Evolutionary conservation across 352 stramenopile species (phyloP).

Genomic region (Pythium folliculosum): DNA sequence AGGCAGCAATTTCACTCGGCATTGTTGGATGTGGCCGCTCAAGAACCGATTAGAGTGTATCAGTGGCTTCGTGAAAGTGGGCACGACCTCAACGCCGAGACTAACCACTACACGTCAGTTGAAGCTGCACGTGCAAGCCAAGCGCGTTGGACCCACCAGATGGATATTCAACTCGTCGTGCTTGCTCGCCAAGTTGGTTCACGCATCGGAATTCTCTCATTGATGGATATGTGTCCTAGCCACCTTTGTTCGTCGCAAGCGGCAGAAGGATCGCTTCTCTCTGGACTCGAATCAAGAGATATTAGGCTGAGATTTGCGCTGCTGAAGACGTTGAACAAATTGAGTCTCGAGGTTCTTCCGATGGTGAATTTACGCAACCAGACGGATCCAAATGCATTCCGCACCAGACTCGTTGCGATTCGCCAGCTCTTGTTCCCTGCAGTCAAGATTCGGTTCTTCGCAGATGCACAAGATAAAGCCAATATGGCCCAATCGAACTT

Average conservation of each 20-base stretch:
- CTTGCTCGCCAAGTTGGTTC: slow-evolving; percentile 44
- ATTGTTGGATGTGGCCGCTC: slow-evolving; percentile 20
- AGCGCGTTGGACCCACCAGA: slow-evolving; percentile 67
- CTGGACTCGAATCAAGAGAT: slow-evolving; percentile 51
- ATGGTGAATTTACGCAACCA: slow-evolving; percentile 65
- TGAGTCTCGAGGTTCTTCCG: slow-evolving; percentile 52
- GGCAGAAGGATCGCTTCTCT: slow-evolving; percentile 41
- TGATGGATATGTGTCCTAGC: slow-evolving; percentile 66
- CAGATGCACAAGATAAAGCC: slow-evolving; percentile 69
- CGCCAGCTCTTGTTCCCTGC: slow-evolving; percentile 71
- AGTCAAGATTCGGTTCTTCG: slow-evolving; percentile 78
- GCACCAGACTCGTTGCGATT: slow-evolving; percentile 52
- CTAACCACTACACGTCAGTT: slow-evolving; percentile 47
- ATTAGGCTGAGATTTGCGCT: slow-evolving; percentile 60
- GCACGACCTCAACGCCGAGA: slow-evolving; percentile 60
- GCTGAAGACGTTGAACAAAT: slow-evolving; percentile 61
- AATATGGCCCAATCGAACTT: slow-evolving; percentile 53
- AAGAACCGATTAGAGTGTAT: slow-evolving; percentile 41
- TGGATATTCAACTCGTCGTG: slow-evolving; percentile 73
- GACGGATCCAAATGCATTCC: slow-evolving; percentile 51
- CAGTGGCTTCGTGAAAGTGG: slow-evolving; percentile 48
- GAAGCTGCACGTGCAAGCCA: slow-evolving; percentile 51
- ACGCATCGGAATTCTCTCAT: slow-evolving; percentile 54
- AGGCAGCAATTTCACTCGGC: neutral
- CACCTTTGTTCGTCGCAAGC: slow-evolving; percentile 41